A percentile compares a stretch with the other conserved stretches of the same genome.
Evolutionary conservation across 2,329 filamentous ascomycete genomes (phyloP).

Genomic region (Zarea fungicola): DNA sequence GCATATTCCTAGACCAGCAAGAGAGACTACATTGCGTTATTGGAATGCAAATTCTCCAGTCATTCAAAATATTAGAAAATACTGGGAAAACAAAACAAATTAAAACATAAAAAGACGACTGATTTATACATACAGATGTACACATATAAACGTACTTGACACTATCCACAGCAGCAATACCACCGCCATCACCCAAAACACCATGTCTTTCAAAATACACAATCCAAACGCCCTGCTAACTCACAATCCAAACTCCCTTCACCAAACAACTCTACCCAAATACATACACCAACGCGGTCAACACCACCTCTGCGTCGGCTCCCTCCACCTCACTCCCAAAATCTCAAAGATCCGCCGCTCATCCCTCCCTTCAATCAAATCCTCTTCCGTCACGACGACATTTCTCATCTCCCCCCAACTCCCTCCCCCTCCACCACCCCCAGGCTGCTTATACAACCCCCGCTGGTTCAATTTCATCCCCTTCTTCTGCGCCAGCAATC

Average conservation of each 20-base stretch:
- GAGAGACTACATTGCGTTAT: too few species aligned
- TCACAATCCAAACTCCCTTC: too few species aligned
- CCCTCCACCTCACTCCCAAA: conserved; percentile 78
- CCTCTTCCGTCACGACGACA: conserved; percentile 60
- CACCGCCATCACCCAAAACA: background rate
- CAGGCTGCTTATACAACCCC: conserved; percentile 64
- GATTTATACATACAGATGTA: too few species aligned
- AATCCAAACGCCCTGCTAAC: too few species aligned
- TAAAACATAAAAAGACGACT: too few species aligned
- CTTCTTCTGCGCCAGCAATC: conserved; percentile 73
- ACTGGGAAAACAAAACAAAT: too few species aligned
- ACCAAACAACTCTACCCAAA: too few species aligned
- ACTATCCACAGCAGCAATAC: conserved; percentile 21
- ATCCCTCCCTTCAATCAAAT: conserved; percentile 65
- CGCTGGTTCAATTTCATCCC: conserved; percentile 80
- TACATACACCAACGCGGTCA: too few species aligned
- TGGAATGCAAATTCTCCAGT: too few species aligned
- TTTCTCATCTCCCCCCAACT: background rate
- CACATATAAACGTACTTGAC: too few species aligned
- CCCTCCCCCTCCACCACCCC: conserved; percentile 29
- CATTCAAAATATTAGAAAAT: background rate
- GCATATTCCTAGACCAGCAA: too few species aligned
- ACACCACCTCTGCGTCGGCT: conserved; percentile 71
- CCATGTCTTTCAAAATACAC: too few species aligned
- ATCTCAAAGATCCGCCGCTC: conserved; percentile 78